These are phyloP conservation scores for Capniomyces stellatus DNA, from an alignment of 371 early-diverging fungal genomes.

Conservation along the genomic window DNA sequence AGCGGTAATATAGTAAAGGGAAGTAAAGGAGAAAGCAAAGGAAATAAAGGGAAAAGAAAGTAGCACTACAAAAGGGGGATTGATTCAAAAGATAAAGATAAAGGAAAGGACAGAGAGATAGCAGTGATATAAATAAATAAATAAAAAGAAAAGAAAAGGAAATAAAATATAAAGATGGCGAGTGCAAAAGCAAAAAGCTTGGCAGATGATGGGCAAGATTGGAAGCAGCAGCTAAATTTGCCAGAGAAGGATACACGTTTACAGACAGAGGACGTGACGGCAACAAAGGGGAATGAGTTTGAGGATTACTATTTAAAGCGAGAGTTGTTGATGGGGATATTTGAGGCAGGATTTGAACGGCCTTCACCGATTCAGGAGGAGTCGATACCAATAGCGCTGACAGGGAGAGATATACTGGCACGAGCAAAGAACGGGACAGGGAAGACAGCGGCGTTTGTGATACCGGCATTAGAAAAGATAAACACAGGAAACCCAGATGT, in stretches of 20 bases:
- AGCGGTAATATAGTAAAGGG: too few species aligned
- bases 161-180: too few species aligned
- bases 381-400: slow-evolving; percentile 90
- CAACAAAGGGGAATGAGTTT: slow-evolving; percentile 93
- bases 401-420: slow-evolving; percentile 90
- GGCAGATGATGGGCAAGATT: slow-evolving; percentile 14
- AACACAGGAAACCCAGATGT: slow-evolving; percentile 25
- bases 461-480: slow-evolving; percentile 89
- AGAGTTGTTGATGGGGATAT: slow-evolving; percentile 94
- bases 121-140: too few species aligned
- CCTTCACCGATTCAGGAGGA: slow-evolving; percentile 99
- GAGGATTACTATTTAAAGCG: slow-evolving; percentile 94
- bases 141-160: too few species aligned
- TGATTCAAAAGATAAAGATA: too few species aligned
- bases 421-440: slow-evolving; percentile 98
- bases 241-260: slow-evolving; percentile 73
- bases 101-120: too few species aligned
- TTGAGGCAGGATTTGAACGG: slow-evolving; percentile 94
- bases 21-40: too few species aligned
- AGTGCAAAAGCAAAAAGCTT: neutral
- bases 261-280: slow-evolving; percentile 89
- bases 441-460: slow-evolving; percentile 94
- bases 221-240: slow-evolving; percentile 52
- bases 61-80: too few species aligned
- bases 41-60: too few species aligned